Percentiles rank a stretch among this genome's conserved stretches.
Conservation (phyloP, 129 eudicot species). For the Calendula officinalis region DNA sequence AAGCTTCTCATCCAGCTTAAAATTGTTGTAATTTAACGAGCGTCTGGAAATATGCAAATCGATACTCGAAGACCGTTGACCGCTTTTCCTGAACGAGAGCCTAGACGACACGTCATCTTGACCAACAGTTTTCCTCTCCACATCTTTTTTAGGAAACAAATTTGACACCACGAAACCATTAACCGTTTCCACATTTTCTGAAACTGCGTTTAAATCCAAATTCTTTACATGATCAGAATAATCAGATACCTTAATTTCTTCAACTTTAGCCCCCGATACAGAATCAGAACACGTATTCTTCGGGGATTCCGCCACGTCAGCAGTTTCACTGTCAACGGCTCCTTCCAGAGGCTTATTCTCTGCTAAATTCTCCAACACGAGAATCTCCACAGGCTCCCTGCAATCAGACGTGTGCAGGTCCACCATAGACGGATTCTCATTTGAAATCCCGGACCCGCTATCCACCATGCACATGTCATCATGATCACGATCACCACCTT, state of each 20-base stretch:
- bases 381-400: background rate
- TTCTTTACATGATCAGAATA: slow-evolving; percentile 11
- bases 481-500: slow-evolving; percentile 59
- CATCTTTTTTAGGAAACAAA: slow-evolving; percentile 26
- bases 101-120: slow-evolving; percentile 34
- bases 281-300: slow-evolving; percentile 24
- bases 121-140: slow-evolving; percentile 24
- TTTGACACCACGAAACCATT: slow-evolving; percentile 26
- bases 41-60: slow-evolving; percentile 39
- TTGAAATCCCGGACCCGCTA: slow-evolving; percentile 43
- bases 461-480: slow-evolving; percentile 69
- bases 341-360: slow-evolving; percentile 27
- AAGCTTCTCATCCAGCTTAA: slow-evolving; percentile 33
- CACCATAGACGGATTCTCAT: slow-evolving; percentile 44
- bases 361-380: background rate
- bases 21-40: background rate
- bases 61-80: slow-evolving; percentile 31
- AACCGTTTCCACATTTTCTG: slow-evolving; percentile 25
- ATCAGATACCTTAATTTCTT: slow-evolving; percentile 16
- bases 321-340: slow-evolving; percentile 10
- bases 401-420: slow-evolving; percentile 39
- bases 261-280: slow-evolving; percentile 32
- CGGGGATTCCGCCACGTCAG: slow-evolving; percentile 7
- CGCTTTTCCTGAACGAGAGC: slow-evolving; percentile 27
- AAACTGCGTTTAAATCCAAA: slow-evolving; percentile 27